Evolutionary conservation across 805 yeast genomes (phyloP).

Genomic region (Naumovozyma baii): DNA sequence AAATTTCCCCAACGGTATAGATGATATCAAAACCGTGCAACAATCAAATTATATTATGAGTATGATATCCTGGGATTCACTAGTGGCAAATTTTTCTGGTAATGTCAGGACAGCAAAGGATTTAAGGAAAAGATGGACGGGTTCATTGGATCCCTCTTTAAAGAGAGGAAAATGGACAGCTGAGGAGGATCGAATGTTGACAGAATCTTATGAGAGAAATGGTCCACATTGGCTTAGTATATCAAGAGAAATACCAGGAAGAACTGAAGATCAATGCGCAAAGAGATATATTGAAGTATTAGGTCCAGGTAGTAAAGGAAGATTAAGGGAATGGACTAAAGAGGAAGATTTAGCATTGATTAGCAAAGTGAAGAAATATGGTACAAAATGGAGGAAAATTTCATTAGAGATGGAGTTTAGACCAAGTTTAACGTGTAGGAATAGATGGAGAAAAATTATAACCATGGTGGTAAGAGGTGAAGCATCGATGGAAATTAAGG

Average conservation of each 20-base stretch:
- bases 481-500: slow-evolving; percentile 45
- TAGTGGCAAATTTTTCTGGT: slow-evolving; percentile 36
- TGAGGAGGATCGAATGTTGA: slow-evolving; percentile 61
- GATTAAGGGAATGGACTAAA: slow-evolving; percentile 69
- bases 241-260: slow-evolving; percentile 62
- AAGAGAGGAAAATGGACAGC: slow-evolving; percentile 81
- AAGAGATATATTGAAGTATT: slow-evolving; percentile 82
- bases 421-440: slow-evolving; percentile 83
- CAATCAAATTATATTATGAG: slow-evolving; percentile 26
- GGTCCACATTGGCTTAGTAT: slow-evolving; percentile 87
- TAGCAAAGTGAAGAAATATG: slow-evolving; percentile 56
- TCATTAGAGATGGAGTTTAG: slow-evolving; percentile 63
- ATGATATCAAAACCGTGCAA: slow-evolving; percentile 20
- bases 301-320: slow-evolving; percentile 68
- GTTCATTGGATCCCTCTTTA: slow-evolving; percentile 73
- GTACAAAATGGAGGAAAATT: slow-evolving; percentile 85
- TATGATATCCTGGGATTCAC: slow-evolving; percentile 51
- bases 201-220: slow-evolving; percentile 51
- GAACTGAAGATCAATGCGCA: slow-evolving; percentile 93
- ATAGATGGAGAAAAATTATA: slow-evolving; percentile 83
- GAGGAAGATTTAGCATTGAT: slow-evolving; percentile 69
- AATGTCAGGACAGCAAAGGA: slow-evolving; percentile 63
- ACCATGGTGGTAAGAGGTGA: slow-evolving; percentile 63
- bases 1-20: slow-evolving; percentile 31
- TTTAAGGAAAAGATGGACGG: slow-evolving; percentile 80